phyloP scores from a whole-genome alignment of 306 rosid species.

The Erythrophleum fordii region DNA sequence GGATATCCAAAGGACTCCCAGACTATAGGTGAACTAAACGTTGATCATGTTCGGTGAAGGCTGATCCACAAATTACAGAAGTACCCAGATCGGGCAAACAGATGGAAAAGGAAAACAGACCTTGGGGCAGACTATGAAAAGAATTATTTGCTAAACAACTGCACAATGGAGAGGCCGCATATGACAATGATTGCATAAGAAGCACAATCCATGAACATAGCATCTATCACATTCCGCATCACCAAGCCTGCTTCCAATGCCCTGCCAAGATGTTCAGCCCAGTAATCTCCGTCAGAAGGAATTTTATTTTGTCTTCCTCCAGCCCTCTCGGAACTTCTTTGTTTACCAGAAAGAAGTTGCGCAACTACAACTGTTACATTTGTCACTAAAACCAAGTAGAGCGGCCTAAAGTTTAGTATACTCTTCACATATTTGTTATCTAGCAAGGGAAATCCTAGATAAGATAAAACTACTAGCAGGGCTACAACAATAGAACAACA shows the following conservation, averaged over 20 bases:
- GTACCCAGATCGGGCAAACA: not conserved
- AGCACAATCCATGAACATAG: constrained; percentile 78
- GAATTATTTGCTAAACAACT: constrained; percentile 22
- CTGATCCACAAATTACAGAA: constrained; percentile 27
- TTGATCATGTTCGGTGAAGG: constrained; percentile 1
- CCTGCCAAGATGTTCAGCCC: constrained; percentile 51
- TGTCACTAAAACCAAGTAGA: constrained; percentile 71
- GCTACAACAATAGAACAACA: constrained; percentile 60
- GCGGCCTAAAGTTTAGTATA: constrained; percentile 60
- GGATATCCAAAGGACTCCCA: not conserved
- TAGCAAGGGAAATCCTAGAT: constrained; percentile 51
- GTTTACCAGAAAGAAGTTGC: constrained; percentile 41
- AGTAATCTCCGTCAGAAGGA: constrained; percentile 42
- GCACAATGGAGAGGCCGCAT: constrained; percentile 63
- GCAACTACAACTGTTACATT: constrained; percentile 68
- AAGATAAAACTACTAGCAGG: constrained; percentile 56
- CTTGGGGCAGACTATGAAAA: not conserved
- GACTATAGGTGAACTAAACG: not conserved
- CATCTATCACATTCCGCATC: constrained; percentile 60
- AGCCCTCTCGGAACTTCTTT: constrained; percentile 33
- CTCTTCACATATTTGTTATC: constrained; percentile 46
- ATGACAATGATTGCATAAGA: constrained; percentile 67
- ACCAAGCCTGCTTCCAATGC: constrained; percentile 57
- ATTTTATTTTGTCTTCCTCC: constrained; percentile 25
- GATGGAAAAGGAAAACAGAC: not conserved